Conservation (phyloP, 129 eudicot species). For the Cynara cardunculus region DNA sequence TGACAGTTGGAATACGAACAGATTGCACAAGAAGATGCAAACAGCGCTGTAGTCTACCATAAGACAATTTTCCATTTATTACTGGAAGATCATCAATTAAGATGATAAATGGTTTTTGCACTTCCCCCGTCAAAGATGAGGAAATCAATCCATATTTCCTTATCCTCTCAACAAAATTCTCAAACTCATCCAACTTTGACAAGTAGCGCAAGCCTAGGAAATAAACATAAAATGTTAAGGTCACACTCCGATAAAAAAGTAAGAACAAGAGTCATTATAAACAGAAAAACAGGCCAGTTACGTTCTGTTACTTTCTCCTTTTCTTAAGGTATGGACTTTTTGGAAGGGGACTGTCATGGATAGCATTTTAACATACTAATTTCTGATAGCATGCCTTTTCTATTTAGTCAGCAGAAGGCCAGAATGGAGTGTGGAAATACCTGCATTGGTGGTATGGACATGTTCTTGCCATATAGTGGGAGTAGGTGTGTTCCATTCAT, state of each 20-base stretch:
- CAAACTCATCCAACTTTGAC: conserved; percentile 93
- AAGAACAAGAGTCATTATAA: background rate
- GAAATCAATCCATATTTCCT: conserved; percentile 74
- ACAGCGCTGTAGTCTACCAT: conserved; percentile 54
- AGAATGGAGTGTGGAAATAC: conserved; percentile 30
- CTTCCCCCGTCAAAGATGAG: conserved; percentile 33
- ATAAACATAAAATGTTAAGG: conserved; percentile 18
- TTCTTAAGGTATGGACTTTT: background rate
- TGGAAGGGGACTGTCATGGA: too few relatives aligned
- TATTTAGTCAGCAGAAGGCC: background rate
- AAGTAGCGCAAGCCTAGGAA: conserved; percentile 62
- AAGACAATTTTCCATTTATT: conserved; percentile 60
- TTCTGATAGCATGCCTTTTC: too few relatives aligned
- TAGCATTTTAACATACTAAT: too few relatives aligned
- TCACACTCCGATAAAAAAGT: background rate
- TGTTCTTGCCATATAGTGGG: conserved; percentile 98
- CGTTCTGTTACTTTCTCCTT: background rate
- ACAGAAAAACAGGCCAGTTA: background rate
- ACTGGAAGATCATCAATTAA: conserved; percentile 95
- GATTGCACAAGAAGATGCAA: conserved; percentile 84
- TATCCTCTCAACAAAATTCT: conserved; percentile 72
- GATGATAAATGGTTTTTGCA: conserved; percentile 43
- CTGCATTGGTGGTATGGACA: conserved; percentile 63
- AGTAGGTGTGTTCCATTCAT: conserved; percentile 95
- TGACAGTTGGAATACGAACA: conserved; percentile 70